Conservation (phyloP, 2,329 filamentous ascomycete species). For the Emmonsiellopsis sp. region DNA sequence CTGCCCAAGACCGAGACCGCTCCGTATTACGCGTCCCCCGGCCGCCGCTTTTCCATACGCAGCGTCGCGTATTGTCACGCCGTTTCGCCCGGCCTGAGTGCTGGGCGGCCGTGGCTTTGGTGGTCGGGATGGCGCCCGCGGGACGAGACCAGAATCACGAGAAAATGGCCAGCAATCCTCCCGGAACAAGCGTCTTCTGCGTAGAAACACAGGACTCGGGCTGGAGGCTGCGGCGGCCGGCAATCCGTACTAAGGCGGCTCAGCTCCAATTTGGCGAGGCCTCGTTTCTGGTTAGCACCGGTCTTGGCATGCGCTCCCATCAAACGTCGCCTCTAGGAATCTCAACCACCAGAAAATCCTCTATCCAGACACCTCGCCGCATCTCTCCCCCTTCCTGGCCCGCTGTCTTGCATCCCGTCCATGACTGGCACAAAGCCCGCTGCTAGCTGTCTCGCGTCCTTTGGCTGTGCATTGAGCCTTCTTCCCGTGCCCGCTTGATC, state of each 20-base stretch:
- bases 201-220: too few species aligned
- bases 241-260: not conserved
- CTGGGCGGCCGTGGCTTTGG: too few species aligned
- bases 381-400: not conserved
- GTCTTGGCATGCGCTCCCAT: not conserved
- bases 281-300: not conserved
- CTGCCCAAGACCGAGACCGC: not conserved
- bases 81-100: not conserved
- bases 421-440: not conserved
- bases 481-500: not conserved
- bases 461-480: not conserved
- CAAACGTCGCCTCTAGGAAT: not conserved
- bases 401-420: not conserved
- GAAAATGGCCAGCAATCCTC: too few species aligned
- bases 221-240: too few species aligned
- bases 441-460: not conserved
- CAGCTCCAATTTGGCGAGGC: not conserved
- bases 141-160: too few species aligned
- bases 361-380: not conserved
- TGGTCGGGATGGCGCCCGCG: too few species aligned
- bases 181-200: too few species aligned
- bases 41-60: not conserved
- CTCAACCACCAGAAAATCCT: constrained; percentile 1
- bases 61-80: not conserved
- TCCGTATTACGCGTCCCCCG: not conserved